Evolutionary conservation across 129 eudicot genomes (phyloP).

Genomic region (Ambrosia artemisiifolia): DNA sequence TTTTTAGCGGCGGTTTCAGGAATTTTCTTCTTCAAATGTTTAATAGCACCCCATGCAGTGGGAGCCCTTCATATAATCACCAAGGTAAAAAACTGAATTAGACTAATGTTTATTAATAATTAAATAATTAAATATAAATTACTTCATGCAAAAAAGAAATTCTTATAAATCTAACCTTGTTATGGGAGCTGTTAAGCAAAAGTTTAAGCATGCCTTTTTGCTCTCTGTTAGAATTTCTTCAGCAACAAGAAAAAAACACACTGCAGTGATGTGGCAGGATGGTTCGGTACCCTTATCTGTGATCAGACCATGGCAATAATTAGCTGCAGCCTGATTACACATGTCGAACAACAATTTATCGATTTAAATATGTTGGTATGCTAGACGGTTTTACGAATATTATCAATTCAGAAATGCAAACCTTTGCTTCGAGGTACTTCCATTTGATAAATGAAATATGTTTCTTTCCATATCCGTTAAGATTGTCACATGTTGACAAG

Average conservation of each 20-base stretch:
- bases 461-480: conserved; percentile 57
- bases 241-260: conserved; percentile 77
- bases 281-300: conserved; percentile 79
- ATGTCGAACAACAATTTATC: conserved; percentile 7
- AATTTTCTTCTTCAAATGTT: conserved; percentile 73
- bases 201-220: conserved; percentile 81
- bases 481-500: conserved; percentile 54
- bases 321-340: conserved; percentile 81
- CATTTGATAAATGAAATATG: conserved; percentile 74
- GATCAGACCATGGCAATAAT: conserved; percentile 80
- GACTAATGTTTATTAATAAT: neutral
- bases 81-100: neutral
- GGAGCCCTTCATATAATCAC: conserved; percentile 49
- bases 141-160: neutral
- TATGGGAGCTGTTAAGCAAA: conserved; percentile 72
- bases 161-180: conserved; percentile 52
- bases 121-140: neutral
- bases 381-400: neutral
- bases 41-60: conserved; percentile 88
- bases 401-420: conserved; percentile 11
- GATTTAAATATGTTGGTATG: neutral
- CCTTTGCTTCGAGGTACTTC: conserved; percentile 95
- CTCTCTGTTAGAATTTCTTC: conserved; percentile 80
- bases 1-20: conserved; percentile 85
- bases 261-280: conserved; percentile 62